phyloP scores from a whole-genome alignment of 2,329 filamentous ascomycete genomes.

The Diaporthe sp. region DNA sequence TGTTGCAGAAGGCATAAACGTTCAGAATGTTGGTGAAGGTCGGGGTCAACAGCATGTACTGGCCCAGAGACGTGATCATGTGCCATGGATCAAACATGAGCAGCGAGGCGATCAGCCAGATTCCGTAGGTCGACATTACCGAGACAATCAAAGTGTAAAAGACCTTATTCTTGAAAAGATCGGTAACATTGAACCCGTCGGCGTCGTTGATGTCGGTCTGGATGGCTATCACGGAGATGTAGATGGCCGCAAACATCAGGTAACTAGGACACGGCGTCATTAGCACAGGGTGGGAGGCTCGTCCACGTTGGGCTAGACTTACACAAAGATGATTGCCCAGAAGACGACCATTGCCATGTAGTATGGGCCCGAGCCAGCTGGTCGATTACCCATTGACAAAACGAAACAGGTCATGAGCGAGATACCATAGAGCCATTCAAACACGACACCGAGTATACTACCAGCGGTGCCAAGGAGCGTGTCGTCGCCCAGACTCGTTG shows the following conservation, averaged over 20 bases:
- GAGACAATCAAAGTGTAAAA: slow-evolving; percentile 97
- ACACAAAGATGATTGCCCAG: slow-evolving; percentile 96
- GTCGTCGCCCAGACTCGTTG: slow-evolving; percentile 80
- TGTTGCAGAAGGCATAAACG: slow-evolving; percentile 99
- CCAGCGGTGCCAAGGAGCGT: slow-evolving; percentile 83
- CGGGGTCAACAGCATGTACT: slow-evolving; percentile 95
- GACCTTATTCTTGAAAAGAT: slow-evolving; percentile 87
- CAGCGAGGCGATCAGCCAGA: slow-evolving; percentile 92
- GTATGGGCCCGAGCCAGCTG: slow-evolving; percentile 91
- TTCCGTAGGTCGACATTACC: slow-evolving; percentile 89
- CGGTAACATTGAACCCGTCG: slow-evolving; percentile 75
- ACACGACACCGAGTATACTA: slow-evolving; percentile 86
- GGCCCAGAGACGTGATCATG: slow-evolving; percentile 95
- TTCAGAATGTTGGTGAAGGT: slow-evolving; percentile 99
- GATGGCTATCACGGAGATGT: slow-evolving; percentile 91
- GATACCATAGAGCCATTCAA: slow-evolving; percentile 96
- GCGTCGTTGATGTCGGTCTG: slow-evolving; percentile 75
- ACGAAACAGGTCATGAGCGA: slow-evolving; percentile 96
- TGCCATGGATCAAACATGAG: slow-evolving; percentile 99
- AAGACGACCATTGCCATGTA: slow-evolving; percentile 99
- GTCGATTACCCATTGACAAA: slow-evolving; percentile 92
- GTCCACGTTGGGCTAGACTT: slow-evolving; percentile 53
- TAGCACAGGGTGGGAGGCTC: not conserved
- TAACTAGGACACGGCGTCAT: slow-evolving; percentile 68
- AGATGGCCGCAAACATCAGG: slow-evolving; percentile 94